These are phyloP conservation scores for Rhodotorula sp. DNA, from an alignment of 1,284 basidiomycete genomes.

Conservation along the genomic window DNA sequence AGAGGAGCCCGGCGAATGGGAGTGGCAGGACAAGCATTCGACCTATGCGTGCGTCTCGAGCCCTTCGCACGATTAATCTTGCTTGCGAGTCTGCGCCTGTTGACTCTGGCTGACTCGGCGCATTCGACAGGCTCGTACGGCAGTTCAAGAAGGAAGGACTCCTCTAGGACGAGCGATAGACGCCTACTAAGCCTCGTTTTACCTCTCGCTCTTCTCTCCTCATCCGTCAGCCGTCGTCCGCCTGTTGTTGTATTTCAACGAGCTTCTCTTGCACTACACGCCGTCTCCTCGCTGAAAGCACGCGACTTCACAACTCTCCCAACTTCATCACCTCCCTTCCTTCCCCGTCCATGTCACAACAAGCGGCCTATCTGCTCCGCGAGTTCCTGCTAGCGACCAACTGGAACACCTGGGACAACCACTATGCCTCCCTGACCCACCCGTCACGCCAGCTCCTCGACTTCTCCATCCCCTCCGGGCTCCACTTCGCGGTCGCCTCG, in stretches of 20 bases:
- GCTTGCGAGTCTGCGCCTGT: not conserved
- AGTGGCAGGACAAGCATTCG: conserved; percentile 36
- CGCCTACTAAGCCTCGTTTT: not conserved
- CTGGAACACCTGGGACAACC: conserved; percentile 81
- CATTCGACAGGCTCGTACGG: conserved; percentile 3
- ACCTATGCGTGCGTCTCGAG: conserved; percentile 14
- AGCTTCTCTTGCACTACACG: not conserved
- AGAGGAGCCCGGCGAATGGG: conserved; percentile 25
- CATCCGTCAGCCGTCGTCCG: not conserved
- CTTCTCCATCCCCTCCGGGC: conserved; percentile 46
- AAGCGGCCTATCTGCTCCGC: conserved; percentile 76
- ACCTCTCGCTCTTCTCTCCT: too few relatives aligned
- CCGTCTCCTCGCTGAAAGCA: too few relatives aligned
- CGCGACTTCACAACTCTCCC: not conserved
- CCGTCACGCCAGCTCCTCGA: conserved; percentile 59
- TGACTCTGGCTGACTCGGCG: not conserved
- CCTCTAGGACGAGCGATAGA: conserved; percentile 5
- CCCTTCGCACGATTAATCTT: not conserved
- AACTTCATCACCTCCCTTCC: not conserved
- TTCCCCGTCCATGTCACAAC: conserved; percentile 9
- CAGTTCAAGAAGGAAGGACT: conserved; percentile 38
- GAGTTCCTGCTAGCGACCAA: conserved; percentile 85
- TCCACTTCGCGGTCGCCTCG: conserved; percentile 46
- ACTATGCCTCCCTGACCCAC: conserved; percentile 85
- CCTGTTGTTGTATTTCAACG: not conserved